Conservation (phyloP, 352 stramenopile species). For the Phytophthora capsici region DNA sequence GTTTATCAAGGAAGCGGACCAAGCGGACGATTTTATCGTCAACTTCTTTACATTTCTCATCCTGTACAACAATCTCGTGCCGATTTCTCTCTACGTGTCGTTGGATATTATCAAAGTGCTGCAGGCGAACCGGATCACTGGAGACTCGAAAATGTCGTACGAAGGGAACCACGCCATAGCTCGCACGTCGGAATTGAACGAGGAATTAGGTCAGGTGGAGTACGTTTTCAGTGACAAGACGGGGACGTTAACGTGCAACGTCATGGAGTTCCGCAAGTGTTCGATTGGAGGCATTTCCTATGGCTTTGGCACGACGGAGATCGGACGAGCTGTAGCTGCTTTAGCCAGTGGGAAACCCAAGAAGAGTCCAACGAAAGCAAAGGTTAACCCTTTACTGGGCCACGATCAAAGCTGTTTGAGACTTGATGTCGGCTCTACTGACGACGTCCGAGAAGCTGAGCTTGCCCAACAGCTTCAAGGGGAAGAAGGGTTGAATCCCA, state of each 20-base stretch:
- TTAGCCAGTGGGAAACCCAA: conserved; percentile 20
- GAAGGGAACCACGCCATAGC: conserved; percentile 79
- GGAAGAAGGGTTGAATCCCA: conserved; percentile 26
- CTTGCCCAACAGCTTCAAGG: neutral
- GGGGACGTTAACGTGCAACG: conserved; percentile 98
- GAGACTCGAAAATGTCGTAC: conserved; percentile 85
- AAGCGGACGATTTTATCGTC: conserved; percentile 50
- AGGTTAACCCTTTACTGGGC: conserved; percentile 15
- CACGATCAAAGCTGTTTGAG: conserved; percentile 1
- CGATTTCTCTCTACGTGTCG: conserved; percentile 96
- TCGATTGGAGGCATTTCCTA: conserved; percentile 87
- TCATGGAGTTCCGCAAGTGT: conserved; percentile 97
- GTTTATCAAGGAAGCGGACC: conserved; percentile 39
- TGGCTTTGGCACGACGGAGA: conserved; percentile 86
- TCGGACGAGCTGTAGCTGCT: conserved; percentile 93
- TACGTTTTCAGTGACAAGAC: conserved; percentile 99
- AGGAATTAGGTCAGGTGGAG: conserved; percentile 94
- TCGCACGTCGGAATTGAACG: conserved; percentile 90
- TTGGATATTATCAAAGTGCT: conserved; percentile 94
- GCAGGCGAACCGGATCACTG: conserved; percentile 88
- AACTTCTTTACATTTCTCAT: conserved; percentile 94
- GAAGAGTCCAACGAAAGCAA: conserved; percentile 15
- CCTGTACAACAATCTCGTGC: conserved; percentile 96
- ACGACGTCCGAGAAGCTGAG: conserved; percentile 19
- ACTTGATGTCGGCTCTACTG: conserved; percentile 33